phyloP scores from a whole-genome alignment of 768 basidiomycete genomes.

The Cantharellus anzutake region DNA sequence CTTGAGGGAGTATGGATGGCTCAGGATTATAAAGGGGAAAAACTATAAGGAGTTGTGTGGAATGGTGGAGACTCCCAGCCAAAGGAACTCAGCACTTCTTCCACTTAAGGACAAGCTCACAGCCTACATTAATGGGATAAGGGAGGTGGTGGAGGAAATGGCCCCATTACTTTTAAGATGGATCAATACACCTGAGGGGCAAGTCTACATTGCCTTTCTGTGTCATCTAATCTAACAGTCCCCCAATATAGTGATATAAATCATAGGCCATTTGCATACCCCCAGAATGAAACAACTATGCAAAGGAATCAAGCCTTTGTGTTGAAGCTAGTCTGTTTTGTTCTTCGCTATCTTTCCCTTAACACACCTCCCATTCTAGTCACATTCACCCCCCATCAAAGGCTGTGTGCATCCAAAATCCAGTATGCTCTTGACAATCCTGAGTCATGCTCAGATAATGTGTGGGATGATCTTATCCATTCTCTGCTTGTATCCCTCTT shows the following conservation, averaged over 20 bases:
- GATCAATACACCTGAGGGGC: not conserved
- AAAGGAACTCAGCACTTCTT: too few species aligned
- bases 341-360: not conserved
- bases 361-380: not conserved
- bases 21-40: too few species aligned
- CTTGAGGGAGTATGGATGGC: too few species aligned
- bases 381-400: not conserved
- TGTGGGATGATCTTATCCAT: not conserved
- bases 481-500: not conserved
- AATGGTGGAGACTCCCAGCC: too few species aligned
- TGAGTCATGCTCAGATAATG: too few species aligned
- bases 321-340: not conserved
- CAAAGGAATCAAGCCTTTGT: not conserved
- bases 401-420: too few species aligned
- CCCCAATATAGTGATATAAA: not conserved
- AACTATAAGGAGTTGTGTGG: too few species aligned
- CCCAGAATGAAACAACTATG: not conserved
- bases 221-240: not conserved
- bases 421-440: too few species aligned
- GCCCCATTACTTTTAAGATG: not conserved
- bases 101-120: not conserved
- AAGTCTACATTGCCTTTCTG: not conserved
- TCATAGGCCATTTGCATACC: not conserved
- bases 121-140: not conserved
- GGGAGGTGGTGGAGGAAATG: not conserved